A percentile compares a stretch with the other conserved stretches of the same genome.
Evolutionary conservation across 805 yeast species (phyloP).

Genomic region (Barnettozyma sucrosica): DNA sequence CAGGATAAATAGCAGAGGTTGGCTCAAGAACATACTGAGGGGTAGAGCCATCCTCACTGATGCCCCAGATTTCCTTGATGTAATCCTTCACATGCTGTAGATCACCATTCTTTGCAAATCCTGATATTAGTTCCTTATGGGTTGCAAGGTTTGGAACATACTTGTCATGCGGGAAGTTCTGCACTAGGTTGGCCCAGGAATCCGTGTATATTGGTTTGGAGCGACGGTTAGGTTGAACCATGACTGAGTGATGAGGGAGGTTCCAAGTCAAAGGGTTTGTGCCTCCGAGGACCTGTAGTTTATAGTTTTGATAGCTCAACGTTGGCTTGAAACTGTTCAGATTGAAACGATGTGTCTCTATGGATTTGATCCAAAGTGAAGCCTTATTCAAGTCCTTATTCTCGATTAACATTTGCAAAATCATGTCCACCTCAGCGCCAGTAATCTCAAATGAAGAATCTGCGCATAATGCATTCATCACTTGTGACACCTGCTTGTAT

Average conservation of each 20-base stretch:
- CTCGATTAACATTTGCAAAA: not conserved
- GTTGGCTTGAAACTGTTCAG: constrained; percentile 6
- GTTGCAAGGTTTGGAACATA: constrained; percentile 16
- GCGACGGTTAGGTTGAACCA: not conserved
- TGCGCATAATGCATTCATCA: not conserved
- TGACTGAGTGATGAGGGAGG: not conserved
- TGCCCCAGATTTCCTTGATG: constrained; percentile 21
- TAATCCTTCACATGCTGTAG: constrained; percentile 18
- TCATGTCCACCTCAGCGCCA: constrained; percentile 3
- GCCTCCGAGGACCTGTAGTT: constrained; percentile 14
- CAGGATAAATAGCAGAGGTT: constrained; percentile 19
- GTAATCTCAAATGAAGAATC: constrained; percentile 3
- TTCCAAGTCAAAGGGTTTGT: constrained; percentile 17
- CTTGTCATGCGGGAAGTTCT: not conserved
- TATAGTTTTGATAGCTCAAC: constrained; percentile 14
- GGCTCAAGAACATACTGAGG: constrained; percentile 6
- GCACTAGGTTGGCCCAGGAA: constrained; percentile 1
- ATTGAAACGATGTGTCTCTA: not conserved
- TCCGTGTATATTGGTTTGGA: not conserved
- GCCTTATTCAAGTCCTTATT: constrained; percentile 6
- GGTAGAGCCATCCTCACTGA: constrained; percentile 6
- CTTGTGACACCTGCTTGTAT: constrained; percentile 3
- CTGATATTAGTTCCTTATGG: constrained; percentile 20
- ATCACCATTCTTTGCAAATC: constrained; percentile 17
- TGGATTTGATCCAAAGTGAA: constrained; percentile 5